Evolutionary conservation across 2,329 filamentous ascomycete species (phyloP).

Genomic region (Alternaria ethzedia): DNA sequence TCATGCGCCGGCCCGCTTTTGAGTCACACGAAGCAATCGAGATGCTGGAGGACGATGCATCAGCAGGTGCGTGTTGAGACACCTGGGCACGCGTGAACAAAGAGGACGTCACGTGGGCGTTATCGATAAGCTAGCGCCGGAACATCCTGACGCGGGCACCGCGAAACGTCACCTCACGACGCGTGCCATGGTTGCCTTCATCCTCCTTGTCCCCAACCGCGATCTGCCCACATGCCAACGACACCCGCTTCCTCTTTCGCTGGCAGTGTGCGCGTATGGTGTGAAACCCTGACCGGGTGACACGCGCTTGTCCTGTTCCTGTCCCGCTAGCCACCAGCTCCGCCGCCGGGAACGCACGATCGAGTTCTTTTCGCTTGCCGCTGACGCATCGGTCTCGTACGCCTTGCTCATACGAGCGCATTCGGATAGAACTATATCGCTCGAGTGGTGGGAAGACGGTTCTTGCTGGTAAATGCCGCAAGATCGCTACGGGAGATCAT

Average conservation of each 20-base stretch:
- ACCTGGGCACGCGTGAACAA: not conserved
- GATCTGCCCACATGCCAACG: not conserved
- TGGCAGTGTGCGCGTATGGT: not conserved
- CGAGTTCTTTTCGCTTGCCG: not conserved
- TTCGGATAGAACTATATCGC: not conserved
- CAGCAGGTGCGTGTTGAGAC: not conserved
- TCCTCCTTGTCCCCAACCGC: not conserved
- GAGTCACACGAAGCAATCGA: not conserved
- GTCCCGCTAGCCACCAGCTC: not conserved
- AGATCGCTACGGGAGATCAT: not conserved
- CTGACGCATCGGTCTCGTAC: not conserved
- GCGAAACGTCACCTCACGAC: slow-evolving; percentile 11
- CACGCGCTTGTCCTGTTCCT: not conserved
- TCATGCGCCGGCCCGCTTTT: not conserved
- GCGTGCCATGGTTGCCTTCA: slow-evolving; percentile 6
- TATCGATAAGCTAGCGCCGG: slow-evolving; percentile 15
- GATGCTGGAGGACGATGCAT: not conserved
- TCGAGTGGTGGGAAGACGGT: not conserved
- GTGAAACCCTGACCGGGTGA: not conserved
- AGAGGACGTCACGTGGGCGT: not conserved
- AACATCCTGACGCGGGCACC: not conserved
- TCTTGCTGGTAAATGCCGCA: not conserved
- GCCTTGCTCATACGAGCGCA: not conserved
- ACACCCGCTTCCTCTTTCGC: not conserved
- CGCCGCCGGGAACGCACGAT: not conserved